These are phyloP conservation scores for Apiotrichum sp. DNA, from an alignment of 1,284 basidiomycete genomes.

Conservation along the genomic window DNA sequence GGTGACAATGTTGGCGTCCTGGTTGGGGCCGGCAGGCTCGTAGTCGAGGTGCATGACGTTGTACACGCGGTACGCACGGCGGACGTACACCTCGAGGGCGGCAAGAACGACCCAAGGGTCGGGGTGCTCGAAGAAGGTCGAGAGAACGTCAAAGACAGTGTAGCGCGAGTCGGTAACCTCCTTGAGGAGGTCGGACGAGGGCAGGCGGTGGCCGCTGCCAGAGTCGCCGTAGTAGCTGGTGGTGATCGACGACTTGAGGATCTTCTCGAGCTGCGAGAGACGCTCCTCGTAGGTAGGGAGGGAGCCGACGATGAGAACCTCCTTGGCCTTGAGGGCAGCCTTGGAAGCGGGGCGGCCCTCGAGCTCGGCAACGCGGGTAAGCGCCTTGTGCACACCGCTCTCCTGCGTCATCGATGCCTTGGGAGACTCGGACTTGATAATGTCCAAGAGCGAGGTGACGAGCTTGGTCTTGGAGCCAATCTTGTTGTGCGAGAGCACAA, in stretches of 20 bases:
- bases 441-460: slow-evolving; percentile 76
- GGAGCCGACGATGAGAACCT: slow-evolving; percentile 91
- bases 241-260: slow-evolving; percentile 81
- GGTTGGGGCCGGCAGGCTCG: slow-evolving; percentile 81
- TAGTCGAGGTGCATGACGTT: slow-evolving; percentile 87
- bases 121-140: slow-evolving; percentile 84
- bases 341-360: slow-evolving; percentile 79
- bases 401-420: slow-evolving; percentile 57
- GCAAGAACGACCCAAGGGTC: slow-evolving; percentile 83
- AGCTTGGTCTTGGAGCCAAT: slow-evolving; percentile 88
- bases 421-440: slow-evolving; percentile 72
- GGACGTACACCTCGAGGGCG: slow-evolving; percentile 91
- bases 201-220: slow-evolving; percentile 60
- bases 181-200: slow-evolving; percentile 77
- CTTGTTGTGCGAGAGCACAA: slow-evolving; percentile 93
- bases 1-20: slow-evolving; percentile 69
- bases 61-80: slow-evolving; percentile 88
- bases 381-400: slow-evolving; percentile 38
- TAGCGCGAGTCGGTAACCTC: slow-evolving; percentile 95
- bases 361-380: slow-evolving; percentile 55
- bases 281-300: slow-evolving; percentile 97
- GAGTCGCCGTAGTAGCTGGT: slow-evolving; percentile 84
- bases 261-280: slow-evolving; percentile 84
- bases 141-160: slow-evolving; percentile 95
- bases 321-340: slow-evolving; percentile 91